These are phyloP conservation scores for Aspergillus sp. DNA, from an alignment of 2,329 filamentous ascomycete species.

Conservation along the genomic window DNA sequence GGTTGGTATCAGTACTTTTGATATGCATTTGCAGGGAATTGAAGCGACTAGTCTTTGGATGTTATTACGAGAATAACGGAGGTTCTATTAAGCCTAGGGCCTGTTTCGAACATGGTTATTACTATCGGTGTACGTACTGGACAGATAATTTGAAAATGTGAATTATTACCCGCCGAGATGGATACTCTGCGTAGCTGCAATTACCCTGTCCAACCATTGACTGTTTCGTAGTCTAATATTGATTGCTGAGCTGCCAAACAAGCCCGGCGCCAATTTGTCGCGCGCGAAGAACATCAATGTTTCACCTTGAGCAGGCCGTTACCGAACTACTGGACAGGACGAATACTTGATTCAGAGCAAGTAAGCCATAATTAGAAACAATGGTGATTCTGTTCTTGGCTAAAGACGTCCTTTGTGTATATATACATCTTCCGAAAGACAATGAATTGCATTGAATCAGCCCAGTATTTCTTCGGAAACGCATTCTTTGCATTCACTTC, in stretches of 20 bases:
- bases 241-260: background rate
- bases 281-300: conserved; percentile 16
- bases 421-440: background rate
- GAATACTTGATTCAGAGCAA: background rate
- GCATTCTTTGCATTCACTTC: background rate
- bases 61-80: background rate
- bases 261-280: conserved; percentile 6
- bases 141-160: background rate
- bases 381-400: background rate
- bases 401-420: background rate
- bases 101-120: background rate
- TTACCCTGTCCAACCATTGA: background rate
- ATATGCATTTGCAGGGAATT: background rate
- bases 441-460: background rate
- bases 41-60: background rate
- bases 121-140: background rate
- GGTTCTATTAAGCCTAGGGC: background rate
- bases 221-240: background rate
- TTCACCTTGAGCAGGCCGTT: background rate
- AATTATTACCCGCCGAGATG: background rate
- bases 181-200: too few relatives aligned
- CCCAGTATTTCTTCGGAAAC: background rate
- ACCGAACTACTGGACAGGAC: background rate
- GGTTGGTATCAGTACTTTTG: background rate
- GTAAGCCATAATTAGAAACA: background rate